Percentiles rank a stretch among this genome's conserved stretches.
Evolutionary conservation across 352 stramenopile species (phyloP).

Genomic region (Elongisporangium prolatum): DNA sequence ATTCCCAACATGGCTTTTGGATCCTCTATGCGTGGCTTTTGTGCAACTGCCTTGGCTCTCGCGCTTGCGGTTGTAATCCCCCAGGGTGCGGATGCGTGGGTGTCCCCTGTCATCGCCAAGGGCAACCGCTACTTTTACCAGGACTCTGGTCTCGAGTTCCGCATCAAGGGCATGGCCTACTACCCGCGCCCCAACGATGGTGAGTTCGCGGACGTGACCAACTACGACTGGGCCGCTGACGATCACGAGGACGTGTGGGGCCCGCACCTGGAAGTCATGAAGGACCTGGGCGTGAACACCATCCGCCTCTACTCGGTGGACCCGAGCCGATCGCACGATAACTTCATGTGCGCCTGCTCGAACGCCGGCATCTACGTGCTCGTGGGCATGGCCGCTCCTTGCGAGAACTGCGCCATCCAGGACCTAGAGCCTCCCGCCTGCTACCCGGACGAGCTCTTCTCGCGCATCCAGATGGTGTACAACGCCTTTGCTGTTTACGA

Average conservation of each 20-base stretch:
- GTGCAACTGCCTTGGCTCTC: background rate
- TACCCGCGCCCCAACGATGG: conserved; percentile 63
- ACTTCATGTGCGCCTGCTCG: conserved; percentile 69
- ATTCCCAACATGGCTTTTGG: conserved; percentile 1
- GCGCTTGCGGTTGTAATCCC: background rate
- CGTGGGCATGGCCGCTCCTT: conserved; percentile 38
- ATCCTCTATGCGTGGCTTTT: background rate
- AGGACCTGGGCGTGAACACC: conserved; percentile 64
- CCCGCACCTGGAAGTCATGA: conserved; percentile 39
- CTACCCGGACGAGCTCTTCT: conserved; percentile 41
- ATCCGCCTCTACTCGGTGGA: conserved; percentile 70
- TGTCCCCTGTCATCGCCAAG: conserved; percentile 40
- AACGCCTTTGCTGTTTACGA: conserved; percentile 57
- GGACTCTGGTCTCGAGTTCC: conserved; percentile 43
- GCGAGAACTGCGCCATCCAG: conserved; percentile 30
- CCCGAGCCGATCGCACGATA: conserved; percentile 51
- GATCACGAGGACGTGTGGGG: conserved; percentile 52
- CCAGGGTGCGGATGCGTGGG: conserved; percentile 6
- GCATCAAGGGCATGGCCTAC: conserved; percentile 67
- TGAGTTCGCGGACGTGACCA: conserved; percentile 26
- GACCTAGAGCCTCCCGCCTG: conserved; percentile 30
- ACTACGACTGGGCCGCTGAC: conserved; percentile 62
- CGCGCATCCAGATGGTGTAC: conserved; percentile 37
- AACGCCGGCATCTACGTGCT: conserved; percentile 50
- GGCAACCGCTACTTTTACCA: conserved; percentile 74